These are phyloP conservation scores for Hydnum rufescens DNA, from an alignment of 768 basidiomycete genomes.

Conservation along the genomic window DNA sequence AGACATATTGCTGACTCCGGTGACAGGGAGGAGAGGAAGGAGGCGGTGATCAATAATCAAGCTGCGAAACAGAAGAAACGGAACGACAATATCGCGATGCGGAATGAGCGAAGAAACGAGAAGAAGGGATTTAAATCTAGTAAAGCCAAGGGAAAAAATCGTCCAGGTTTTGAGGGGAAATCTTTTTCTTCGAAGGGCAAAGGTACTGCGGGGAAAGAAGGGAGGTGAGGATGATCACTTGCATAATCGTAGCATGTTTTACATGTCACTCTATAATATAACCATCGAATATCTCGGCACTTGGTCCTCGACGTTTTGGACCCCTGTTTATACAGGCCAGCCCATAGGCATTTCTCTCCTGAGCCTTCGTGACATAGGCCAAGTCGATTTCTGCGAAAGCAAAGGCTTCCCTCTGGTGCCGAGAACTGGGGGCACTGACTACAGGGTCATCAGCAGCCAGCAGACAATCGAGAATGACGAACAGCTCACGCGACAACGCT, in stretches of 20 bases:
- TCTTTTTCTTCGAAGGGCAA: too few relatives aligned
- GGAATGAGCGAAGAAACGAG: conserved; percentile 54
- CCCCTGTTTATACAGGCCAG: neutral
- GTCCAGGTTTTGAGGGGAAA: conserved; percentile 81
- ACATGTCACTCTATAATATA: too few relatives aligned
- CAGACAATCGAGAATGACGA: neutral
- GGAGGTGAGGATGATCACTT: too few relatives aligned
- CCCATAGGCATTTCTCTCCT: conserved; percentile 12
- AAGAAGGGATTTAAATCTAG: conserved; percentile 34
- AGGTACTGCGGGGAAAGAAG: too few relatives aligned
- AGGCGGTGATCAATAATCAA: conserved; percentile 50
- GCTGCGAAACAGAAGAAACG: conserved; percentile 82
- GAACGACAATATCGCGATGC: conserved; percentile 71
- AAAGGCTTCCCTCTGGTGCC: conserved; percentile 4
- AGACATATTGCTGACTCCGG: neutral
- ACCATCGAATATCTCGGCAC: too few relatives aligned
- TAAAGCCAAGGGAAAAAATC: conserved; percentile 34
- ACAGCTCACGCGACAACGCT: conserved; percentile 10
- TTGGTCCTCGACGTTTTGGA: neutral
- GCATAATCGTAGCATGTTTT: too few relatives aligned
- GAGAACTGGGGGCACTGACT: conserved; percentile 9
- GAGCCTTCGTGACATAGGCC: conserved; percentile 7
- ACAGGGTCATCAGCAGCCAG: neutral
- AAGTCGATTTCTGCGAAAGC: conserved; percentile 11
- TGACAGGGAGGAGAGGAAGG: conserved; percentile 69